Percentiles rank a stretch among this genome's conserved stretches.
Evolutionary conservation across 139 green algal genomes (phyloP).

Genomic region (Coelastrella sp.): DNA sequence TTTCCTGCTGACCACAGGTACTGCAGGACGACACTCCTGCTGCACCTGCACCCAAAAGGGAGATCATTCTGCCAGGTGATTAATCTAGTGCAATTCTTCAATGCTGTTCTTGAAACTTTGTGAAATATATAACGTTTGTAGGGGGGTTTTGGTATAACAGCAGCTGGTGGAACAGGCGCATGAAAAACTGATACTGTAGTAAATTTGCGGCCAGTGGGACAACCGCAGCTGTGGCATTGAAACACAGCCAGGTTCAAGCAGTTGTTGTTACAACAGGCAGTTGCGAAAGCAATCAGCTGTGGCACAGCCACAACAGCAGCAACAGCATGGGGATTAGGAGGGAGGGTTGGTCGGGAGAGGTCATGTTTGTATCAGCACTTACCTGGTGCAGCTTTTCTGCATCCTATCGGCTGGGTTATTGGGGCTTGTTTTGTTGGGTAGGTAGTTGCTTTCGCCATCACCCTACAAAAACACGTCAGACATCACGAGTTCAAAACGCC

Average conservation of each 20-base stretch:
- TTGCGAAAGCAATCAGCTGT: background rate
- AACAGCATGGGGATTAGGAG: background rate
- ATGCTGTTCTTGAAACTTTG: too few species aligned
- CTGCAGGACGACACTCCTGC: slow-evolving; percentile 38
- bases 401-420: too few species aligned
- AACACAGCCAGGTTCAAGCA: too few species aligned
- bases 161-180: background rate
- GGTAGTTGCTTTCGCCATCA: too few species aligned
- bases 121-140: too few species aligned
- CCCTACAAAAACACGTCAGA: too few species aligned
- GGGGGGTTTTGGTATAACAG: background rate
- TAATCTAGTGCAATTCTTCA: background rate
- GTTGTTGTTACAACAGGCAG: background rate
- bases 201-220: too few species aligned
- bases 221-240: background rate
- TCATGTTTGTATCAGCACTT: too few species aligned
- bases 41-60: slow-evolving; percentile 26
- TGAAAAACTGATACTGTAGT: background rate
- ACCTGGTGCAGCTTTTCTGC: too few species aligned
- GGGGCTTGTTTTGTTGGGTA: too few species aligned
- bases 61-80: slow-evolving; percentile 48
- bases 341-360: background rate
- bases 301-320: background rate
- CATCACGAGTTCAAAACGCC: too few species aligned
- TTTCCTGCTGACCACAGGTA: slow-evolving; percentile 8